These are phyloP conservation scores for Lantana camara DNA, from an alignment of 257 asterid species.

Conservation along the genomic window DNA sequence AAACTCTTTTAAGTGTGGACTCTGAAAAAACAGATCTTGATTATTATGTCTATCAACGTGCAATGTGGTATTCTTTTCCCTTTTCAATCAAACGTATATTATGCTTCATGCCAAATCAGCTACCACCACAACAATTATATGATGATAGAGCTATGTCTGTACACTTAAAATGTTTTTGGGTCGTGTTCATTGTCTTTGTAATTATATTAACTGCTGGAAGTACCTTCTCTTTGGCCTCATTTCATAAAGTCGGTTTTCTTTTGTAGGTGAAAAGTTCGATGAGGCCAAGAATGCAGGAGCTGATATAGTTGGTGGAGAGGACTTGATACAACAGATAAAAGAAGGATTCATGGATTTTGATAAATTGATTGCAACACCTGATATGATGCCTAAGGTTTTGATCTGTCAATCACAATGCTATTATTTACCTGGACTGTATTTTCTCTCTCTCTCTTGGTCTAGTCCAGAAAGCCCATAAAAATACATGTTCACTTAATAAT, in stretches of 20 bases:
- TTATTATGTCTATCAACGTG: conserved; percentile 1
- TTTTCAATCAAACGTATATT: background rate
- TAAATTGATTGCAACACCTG: conserved; percentile 95
- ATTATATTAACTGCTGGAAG: conserved; percentile 3
- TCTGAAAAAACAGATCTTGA: background rate
- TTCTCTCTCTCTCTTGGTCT: conserved; percentile 3
- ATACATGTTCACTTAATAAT: background rate
- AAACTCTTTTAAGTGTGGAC: background rate
- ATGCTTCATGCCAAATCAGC: conserved; percentile 3
- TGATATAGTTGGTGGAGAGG: conserved; percentile 97
- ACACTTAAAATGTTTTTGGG: background rate
- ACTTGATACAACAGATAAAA: conserved; percentile 84
- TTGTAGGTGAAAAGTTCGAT: conserved; percentile 89
- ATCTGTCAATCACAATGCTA: conserved; percentile 9
- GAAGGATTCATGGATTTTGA: conserved; percentile 96
- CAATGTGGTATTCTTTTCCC: conserved; percentile 1
- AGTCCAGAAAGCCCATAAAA: background rate
- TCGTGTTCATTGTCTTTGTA: background rate
- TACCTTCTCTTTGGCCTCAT: conserved; percentile 28
- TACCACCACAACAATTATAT: background rate
- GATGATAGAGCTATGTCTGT: conserved; percentile 2
- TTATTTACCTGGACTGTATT: conserved; percentile 1
- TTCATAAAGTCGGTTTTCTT: conserved; percentile 30
- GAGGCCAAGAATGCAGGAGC: conserved; percentile 99
- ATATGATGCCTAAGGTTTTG: conserved; percentile 97